Evolutionary conservation across 495 filamentous ascomycete genomes (phyloP).

Genomic region (Aspergillus haitiensis): DNA sequence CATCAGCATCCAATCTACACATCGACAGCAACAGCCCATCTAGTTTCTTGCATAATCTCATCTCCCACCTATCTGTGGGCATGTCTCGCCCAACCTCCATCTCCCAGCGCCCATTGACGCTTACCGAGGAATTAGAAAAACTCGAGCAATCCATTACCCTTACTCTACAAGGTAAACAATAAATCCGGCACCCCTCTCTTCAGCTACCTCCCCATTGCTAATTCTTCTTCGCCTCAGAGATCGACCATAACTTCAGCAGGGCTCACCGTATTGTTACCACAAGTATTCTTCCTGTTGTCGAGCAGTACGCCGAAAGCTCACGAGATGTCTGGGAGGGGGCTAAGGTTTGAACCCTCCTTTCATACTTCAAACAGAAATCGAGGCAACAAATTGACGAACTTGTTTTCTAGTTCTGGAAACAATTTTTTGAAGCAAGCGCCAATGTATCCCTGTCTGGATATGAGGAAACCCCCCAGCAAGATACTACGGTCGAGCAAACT

Average conservation of each 20-base stretch:
- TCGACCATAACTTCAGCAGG: constrained; percentile 96
- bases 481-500: constrained; percentile 47
- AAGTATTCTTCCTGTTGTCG: constrained; percentile 90
- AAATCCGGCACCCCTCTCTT: background rate
- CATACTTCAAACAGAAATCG: background rate
- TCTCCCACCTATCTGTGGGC: constrained; percentile 3
- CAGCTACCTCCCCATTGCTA: background rate
- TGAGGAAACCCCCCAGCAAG: constrained; percentile 68
- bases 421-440: constrained; percentile 97
- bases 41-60: background rate
- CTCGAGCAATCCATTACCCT: constrained; percentile 95
- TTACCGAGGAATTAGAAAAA: constrained; percentile 95
- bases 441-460: constrained; percentile 97
- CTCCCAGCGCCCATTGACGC: constrained; percentile 65
- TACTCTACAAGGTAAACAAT: constrained; percentile 77
- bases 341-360: constrained; percentile 57
- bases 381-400: background rate
- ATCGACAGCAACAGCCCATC: background rate
- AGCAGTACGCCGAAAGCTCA: constrained; percentile 93
- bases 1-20: background rate
- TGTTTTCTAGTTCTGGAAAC: constrained; percentile 86
- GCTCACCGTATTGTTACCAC: constrained; percentile 95
- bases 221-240: constrained; percentile 58
- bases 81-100: constrained; percentile 57
- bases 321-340: constrained; percentile 95